Conservation (phyloP, 2,329 filamentous ascomycete genomes). For the Pezicula rhizophila region DNA sequence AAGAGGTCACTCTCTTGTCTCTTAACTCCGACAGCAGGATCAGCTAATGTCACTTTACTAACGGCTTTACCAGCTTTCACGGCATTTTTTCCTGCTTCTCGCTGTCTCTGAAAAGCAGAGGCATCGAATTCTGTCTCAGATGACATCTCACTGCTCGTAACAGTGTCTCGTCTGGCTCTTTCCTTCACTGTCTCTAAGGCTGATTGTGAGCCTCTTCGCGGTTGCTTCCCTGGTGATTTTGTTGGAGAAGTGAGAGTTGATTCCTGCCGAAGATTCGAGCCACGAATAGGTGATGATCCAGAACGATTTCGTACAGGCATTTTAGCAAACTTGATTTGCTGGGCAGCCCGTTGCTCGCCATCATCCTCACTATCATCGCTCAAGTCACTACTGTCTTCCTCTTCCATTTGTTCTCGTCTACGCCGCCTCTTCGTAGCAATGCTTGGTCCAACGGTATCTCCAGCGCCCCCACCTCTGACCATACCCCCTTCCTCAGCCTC, state of each 20-base stretch:
- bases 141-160: conserved; percentile 77
- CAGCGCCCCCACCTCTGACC: conserved; percentile 60
- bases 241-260: conserved; percentile 71
- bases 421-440: conserved; percentile 61
- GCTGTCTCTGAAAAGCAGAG: conserved; percentile 56
- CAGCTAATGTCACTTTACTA: conserved; percentile 43
- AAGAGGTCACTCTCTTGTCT: conserved; percentile 37
- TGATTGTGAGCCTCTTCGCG: conserved; percentile 64
- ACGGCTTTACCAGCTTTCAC: conserved; percentile 48
- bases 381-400: conserved; percentile 80
- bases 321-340: conserved; percentile 93
- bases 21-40: conserved; percentile 32
- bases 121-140: conserved; percentile 75
- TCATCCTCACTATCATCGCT: conserved; percentile 83
- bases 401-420: conserved; percentile 63
- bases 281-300: conserved; percentile 79
- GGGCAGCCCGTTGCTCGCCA: conserved; percentile 64
- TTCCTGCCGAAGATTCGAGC: conserved; percentile 54
- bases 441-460: conserved; percentile 61
- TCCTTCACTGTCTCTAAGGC: conserved; percentile 65
- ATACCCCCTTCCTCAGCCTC: conserved; percentile 61
- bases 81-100: conserved; percentile 54
- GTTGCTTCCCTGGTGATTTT: conserved; percentile 31
- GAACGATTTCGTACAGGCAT: conserved; percentile 84
- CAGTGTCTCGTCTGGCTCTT: conserved; percentile 65